Base-by-base conservation (phyloP, 1,284 basidiomycete species). In the Cutaneotrichosporon curvatum region DNA sequence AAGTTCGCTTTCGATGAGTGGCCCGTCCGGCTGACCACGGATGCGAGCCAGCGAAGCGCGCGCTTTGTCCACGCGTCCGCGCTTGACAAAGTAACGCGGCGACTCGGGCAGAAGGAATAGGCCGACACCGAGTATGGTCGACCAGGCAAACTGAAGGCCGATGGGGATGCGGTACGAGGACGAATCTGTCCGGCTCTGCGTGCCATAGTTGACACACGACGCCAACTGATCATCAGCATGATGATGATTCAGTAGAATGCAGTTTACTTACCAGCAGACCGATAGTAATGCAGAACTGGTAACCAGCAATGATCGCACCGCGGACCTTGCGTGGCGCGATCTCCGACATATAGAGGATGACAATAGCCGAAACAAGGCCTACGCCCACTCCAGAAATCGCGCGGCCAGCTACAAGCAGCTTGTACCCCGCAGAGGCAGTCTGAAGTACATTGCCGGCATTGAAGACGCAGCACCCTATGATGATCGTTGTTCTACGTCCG, bases 41-140 rank as follows among this genome's bases (percentile, higher is more conserved):
- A 91, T 79, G 50, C 83, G 80, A 28, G 75, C 65, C 51, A 90
- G 76, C 81, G 47, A 87, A 78, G 32, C 53, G 85, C 60, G 85
- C 7, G 55, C 58, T 19, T 56, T 35, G 6, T 49, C 59, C 25
- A 51, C 37, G 2, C 44, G 30, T 16, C 55, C 60, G 3, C 45
- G 40, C 46, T 53, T 57, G 53, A 60, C 46, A 15, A 54, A 48
- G 51, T 41, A 60, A 4, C 60, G 53, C 12, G 59, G 59, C 21
- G 44, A 50, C 37, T 53, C 54, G 39, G 18, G 33, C 38, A 44
- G 42, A 42, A 49, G 38, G 34, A 42, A 44, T 11, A 42, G 37
- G 14, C 48, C 44, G 16, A 4, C 10, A 33, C 45, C 44, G 30
- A 56, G 43, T 37, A 52, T 34, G 3, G 34, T 21, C 3, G 43